Evolutionary conservation across 768 basidiomycete species (phyloP).

Genomic region (Paxillus involutus): DNA sequence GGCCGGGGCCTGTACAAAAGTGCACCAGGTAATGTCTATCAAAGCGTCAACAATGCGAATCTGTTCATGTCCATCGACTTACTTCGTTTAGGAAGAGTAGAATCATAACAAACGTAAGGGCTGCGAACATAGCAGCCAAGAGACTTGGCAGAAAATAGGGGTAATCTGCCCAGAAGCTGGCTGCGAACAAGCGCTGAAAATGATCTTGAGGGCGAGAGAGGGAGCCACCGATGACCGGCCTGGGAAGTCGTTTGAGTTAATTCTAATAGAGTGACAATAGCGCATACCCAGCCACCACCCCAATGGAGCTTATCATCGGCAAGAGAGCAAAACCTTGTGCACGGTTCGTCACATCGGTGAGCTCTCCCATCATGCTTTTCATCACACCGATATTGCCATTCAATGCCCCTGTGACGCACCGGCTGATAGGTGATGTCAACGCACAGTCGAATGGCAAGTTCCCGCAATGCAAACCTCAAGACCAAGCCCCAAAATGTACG

Average conservation of each 20-base stretch:
- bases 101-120: slow-evolving; percentile 46
- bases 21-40: slow-evolving; percentile 1
- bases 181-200: slow-evolving; percentile 47
- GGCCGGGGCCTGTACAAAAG: not conserved
- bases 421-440: slow-evolving; percentile 17
- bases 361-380: slow-evolving; percentile 63
- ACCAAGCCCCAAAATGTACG: slow-evolving; percentile 64
- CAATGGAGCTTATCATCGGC: slow-evolving; percentile 17
- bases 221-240: slow-evolving; percentile 50
- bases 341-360: slow-evolving; percentile 43
- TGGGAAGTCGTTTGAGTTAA: not conserved
- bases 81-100: slow-evolving; percentile 54
- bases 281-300: slow-evolving; percentile 33
- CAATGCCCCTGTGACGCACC: slow-evolving; percentile 59
- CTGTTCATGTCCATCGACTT: not conserved
- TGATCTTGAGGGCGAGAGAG: slow-evolving; percentile 53
- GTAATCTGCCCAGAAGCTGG: slow-evolving; percentile 48
- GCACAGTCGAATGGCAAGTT: too few species aligned
- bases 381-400: slow-evolving; percentile 70
- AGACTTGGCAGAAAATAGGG: slow-evolving; percentile 68
- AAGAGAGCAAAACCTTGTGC: slow-evolving; percentile 17
- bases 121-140: slow-evolving; percentile 53
- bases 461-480: slow-evolving; percentile 28
- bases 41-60: not conserved
- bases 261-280: not conserved